Percentiles rank a stretch among this genome's conserved stretches.
These are phyloP conservation scores for Nannizziopsis arthrosporioides DNA, from an alignment of 2,329 filamentous ascomycete species.

Conservation along the genomic window DNA sequence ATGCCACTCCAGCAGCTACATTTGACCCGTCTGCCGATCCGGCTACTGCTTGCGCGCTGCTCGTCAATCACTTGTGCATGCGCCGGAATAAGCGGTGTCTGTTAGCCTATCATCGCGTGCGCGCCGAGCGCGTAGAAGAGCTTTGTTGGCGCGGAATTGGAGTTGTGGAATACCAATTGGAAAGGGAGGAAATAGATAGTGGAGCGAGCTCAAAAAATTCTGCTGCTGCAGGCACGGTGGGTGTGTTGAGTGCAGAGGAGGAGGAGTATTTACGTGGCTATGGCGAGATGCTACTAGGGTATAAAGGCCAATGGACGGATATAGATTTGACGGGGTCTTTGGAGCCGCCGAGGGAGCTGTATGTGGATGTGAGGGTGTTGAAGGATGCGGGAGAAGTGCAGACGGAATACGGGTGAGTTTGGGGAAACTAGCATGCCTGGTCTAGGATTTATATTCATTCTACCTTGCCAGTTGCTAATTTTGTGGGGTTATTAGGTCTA, in stretches of 20 bases:
- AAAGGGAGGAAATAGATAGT: slow-evolving; percentile 27
- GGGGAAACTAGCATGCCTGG: not conserved
- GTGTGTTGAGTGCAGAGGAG: slow-evolving; percentile 84
- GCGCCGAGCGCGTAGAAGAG: slow-evolving; percentile 83
- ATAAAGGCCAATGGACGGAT: slow-evolving; percentile 97
- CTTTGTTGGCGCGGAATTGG: slow-evolving; percentile 72
- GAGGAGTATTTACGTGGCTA: slow-evolving; percentile 93
- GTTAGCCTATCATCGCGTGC: slow-evolving; percentile 81
- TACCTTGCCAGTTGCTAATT: slow-evolving; percentile 8
- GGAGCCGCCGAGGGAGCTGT: slow-evolving; percentile 87
- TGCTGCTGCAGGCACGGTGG: slow-evolving; percentile 38
- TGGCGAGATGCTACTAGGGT: slow-evolving; percentile 81
- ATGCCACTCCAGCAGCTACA: slow-evolving; percentile 19
- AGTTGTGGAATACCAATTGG: slow-evolving; percentile 5
- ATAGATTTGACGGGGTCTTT: slow-evolving; percentile 89
- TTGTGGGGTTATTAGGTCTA: slow-evolving; percentile 49
- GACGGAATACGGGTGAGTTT: slow-evolving; percentile 84
- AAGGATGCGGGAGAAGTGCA: slow-evolving; percentile 98
- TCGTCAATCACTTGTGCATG: slow-evolving; percentile 92
- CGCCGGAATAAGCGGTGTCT: slow-evolving; percentile 91
- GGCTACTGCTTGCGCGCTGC: slow-evolving; percentile 71
- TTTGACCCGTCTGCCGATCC: slow-evolving; percentile 79
- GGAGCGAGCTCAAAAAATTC: slow-evolving; percentile 21
- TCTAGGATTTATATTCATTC: slow-evolving; percentile 16
- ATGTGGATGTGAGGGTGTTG: slow-evolving; percentile 90